Percentiles rank a stretch among this genome's conserved stretches.
phyloP scores from a whole-genome alignment of 352 stramenopile species.

The Aphanomyces cochlioides region DNA sequence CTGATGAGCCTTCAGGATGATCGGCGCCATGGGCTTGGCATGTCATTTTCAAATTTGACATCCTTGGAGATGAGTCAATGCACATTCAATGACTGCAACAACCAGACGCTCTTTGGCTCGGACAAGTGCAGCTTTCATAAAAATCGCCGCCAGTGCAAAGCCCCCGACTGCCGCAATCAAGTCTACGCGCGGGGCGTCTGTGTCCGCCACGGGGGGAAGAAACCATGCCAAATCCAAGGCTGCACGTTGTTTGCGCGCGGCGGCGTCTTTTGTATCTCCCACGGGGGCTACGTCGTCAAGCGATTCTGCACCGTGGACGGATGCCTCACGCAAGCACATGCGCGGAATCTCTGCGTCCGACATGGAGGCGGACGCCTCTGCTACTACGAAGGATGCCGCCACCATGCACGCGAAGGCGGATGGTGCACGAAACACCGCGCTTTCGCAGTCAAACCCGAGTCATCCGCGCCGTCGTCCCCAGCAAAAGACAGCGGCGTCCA shows the following conservation, averaged over 20 bases:
- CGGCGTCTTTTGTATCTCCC: constrained; percentile 15
- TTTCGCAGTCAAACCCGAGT: no score
- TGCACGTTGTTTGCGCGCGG: constrained; percentile 37
- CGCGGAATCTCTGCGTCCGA: background rate
- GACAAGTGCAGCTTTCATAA: constrained; percentile 23
- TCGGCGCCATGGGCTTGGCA: no score
- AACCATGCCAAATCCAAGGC: background rate
- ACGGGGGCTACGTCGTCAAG: constrained; percentile 16
- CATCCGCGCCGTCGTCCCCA: no score
- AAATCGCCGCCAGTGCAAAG: background rate
- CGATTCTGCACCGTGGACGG: constrained; percentile 15
- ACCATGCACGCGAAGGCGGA: constrained; percentile 4
- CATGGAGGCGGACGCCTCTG: background rate
- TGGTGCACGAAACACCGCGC: background rate
- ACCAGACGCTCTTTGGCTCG: background rate
- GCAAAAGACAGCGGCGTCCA: no score
- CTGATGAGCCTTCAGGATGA: no score
- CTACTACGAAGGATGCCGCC: background rate
- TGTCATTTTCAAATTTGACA: background rate
- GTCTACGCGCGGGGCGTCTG: constrained; percentile 18
- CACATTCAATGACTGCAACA: constrained; percentile 12
- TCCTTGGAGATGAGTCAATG: background rate
- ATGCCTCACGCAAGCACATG: constrained; percentile 23
- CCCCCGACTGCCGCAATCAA: background rate
- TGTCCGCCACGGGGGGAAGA: constrained; percentile 22